Percentiles rank a stretch among this genome's conserved stretches.
phyloP scores from a whole-genome alignment of 495 filamentous ascomycete genomes.

The Letharia lupina region DNA sequence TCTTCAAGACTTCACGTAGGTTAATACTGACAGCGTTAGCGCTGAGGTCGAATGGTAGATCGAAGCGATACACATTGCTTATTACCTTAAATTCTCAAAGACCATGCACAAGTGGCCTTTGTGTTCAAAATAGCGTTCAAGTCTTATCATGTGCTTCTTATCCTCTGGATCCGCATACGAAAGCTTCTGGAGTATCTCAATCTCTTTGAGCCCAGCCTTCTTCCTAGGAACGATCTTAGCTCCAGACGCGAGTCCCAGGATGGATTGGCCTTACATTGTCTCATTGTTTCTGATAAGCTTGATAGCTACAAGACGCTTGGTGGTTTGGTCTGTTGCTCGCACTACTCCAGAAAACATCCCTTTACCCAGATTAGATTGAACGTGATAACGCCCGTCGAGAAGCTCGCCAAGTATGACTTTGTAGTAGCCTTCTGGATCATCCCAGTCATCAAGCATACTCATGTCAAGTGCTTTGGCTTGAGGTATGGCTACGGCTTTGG shows the following conservation, averaged over 20 bases:
- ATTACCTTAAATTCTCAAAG: conserved; percentile 74
- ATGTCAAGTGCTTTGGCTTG: conserved; percentile 60
- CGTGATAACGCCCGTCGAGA: conserved; percentile 77
- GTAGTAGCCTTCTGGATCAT: conserved; percentile 92
- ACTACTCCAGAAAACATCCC: conserved; percentile 97
- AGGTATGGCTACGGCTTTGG: conserved; percentile 39
- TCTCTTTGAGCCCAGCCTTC: conserved; percentile 91
- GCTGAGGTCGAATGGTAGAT: neutral
- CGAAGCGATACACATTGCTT: neutral
- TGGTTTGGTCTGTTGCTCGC: conserved; percentile 71
- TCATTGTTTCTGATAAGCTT: conserved; percentile 94
- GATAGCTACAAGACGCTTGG: conserved; percentile 67
- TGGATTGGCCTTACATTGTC: conserved; percentile 51
- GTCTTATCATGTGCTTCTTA: conserved; percentile 84
- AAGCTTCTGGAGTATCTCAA: conserved; percentile 79
- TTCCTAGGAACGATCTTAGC: conserved; percentile 36
- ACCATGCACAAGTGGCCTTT: conserved; percentile 93
- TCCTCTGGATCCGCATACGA: conserved; percentile 76
- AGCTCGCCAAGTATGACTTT: conserved; percentile 84
- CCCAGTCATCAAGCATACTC: conserved; percentile 86
- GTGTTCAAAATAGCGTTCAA: conserved; percentile 82
- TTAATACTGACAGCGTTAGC: conserved; percentile 55
- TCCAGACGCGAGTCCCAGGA: neutral
- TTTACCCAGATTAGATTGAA: conserved; percentile 79
- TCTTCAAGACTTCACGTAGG: conserved; percentile 89